Conservation (phyloP, 768 basidiomycete species). For the Mycena galericulata region DNA sequence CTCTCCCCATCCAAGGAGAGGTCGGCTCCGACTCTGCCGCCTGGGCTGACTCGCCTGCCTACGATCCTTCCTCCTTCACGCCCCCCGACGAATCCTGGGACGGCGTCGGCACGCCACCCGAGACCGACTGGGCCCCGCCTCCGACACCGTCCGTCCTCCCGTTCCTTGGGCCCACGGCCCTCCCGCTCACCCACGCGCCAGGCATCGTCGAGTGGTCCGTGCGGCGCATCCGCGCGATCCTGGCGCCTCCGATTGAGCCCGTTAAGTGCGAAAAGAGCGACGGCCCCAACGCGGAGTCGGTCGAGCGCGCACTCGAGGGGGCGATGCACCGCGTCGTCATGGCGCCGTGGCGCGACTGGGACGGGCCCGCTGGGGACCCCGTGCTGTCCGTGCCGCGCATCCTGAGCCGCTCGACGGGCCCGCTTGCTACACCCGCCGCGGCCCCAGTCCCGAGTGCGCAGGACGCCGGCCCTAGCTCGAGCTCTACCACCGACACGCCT, state of each 20-base stretch:
- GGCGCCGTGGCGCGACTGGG: constrained; percentile 57
- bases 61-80: background rate
- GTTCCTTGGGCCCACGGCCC: constrained; percentile 64
- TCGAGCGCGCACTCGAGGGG: constrained; percentile 51
- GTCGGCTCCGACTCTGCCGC: background rate
- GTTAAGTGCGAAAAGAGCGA: constrained; percentile 20
- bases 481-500: background rate
- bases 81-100: background rate
- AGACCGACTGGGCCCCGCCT: constrained; percentile 13
- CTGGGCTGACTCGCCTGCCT: background rate
- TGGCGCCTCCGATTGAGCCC: background rate
- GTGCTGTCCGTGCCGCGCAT: constrained; percentile 48
- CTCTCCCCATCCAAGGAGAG: background rate
- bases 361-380: constrained; percentile 39
- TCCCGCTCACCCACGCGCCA: constrained; percentile 72
- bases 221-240: constrained; percentile 63
- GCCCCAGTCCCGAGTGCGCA: background rate
- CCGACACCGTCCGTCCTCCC: constrained; percentile 45
- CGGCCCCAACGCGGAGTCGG: constrained; percentile 41
- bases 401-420: constrained; percentile 46
- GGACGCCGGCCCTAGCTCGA: background rate
- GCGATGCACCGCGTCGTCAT: constrained; percentile 41
- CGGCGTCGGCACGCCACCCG: background rate
- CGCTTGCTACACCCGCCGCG: constrained; percentile 18
- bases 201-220: constrained; percentile 77